A percentile compares a stretch with the other conserved stretches of the same genome.
Evolutionary conservation across 2,329 filamentous ascomycete genomes (phyloP).

Genomic region (Fonsecaea monophora): DNA sequence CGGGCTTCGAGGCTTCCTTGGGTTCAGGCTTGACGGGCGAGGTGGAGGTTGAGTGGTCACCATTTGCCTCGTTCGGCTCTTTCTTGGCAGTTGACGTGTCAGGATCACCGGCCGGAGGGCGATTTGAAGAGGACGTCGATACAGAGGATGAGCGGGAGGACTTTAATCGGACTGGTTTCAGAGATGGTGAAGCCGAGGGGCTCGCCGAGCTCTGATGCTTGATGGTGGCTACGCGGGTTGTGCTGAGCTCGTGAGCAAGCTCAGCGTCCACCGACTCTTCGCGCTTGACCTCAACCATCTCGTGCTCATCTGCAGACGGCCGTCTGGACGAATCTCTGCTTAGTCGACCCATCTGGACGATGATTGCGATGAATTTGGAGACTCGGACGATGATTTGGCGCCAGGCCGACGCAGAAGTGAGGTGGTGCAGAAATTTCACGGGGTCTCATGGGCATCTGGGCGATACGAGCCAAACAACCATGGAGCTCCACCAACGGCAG

Average conservation of each 20-base stretch:
- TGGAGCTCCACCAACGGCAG: conserved; percentile 13
- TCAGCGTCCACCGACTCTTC: conserved; percentile 33
- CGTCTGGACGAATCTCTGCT: conserved; percentile 24
- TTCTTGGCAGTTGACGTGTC: conserved; percentile 42
- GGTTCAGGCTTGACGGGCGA: conserved; percentile 64
- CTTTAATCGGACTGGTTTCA: conserved; percentile 31
- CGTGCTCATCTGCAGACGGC: conserved; percentile 31
- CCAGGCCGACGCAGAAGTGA: conserved; percentile 23
- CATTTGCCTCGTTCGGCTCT: conserved; percentile 61
- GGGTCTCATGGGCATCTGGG: conserved; percentile 21
- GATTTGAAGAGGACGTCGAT: conserved; percentile 31
- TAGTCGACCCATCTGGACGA: conserved; percentile 31
- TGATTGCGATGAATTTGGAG: conserved; percentile 15
- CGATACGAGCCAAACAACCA: conserved; percentile 20
- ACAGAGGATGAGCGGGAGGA: conserved; percentile 36
- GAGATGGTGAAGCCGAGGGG: conserved; percentile 34
- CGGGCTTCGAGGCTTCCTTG: conserved; percentile 66
- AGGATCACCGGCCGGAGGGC: conserved; percentile 18
- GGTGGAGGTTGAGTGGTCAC: conserved; percentile 62
- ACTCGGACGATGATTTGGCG: conserved; percentile 13
- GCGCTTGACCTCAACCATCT: conserved; percentile 36
- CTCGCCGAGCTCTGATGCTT: conserved; percentile 35
- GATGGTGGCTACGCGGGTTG: conserved; percentile 31
- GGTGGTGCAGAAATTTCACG: conserved; percentile 33
- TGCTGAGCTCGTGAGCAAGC: conserved; percentile 31